Evolutionary conservation across 768 basidiomycete species (phyloP).

Genomic region (Sutorius australiensis): DNA sequence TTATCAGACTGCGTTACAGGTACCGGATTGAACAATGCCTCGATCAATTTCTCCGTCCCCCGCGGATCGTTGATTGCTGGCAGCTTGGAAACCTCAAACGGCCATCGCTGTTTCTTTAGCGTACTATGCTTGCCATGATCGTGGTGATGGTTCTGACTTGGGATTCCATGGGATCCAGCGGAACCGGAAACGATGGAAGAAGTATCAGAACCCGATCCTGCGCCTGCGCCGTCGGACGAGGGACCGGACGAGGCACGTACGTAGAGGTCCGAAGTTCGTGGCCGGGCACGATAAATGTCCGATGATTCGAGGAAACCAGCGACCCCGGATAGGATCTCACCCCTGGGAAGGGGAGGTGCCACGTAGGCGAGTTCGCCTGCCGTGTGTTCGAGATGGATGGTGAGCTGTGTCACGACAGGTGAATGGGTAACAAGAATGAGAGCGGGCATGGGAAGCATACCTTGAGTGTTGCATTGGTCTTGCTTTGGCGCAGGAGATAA

Average conservation of each 20-base stretch:
- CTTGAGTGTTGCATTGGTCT: slow-evolving; percentile 77
- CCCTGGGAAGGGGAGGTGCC: slow-evolving; percentile 66
- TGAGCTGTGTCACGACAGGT: slow-evolving; percentile 40
- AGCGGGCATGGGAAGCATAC: slow-evolving; percentile 29
- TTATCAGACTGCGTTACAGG: slow-evolving; percentile 34
- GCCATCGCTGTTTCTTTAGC: slow-evolving; percentile 23
- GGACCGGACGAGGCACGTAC: slow-evolving; percentile 22
- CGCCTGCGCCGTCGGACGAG: slow-evolving; percentile 23
- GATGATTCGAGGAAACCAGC: slow-evolving; percentile 53
- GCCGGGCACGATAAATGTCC: slow-evolving; percentile 50
- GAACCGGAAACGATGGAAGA: slow-evolving; percentile 22
- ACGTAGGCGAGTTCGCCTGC: slow-evolving; percentile 54
- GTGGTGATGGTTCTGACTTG: background rate
- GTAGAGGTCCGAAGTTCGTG: slow-evolving; percentile 49
- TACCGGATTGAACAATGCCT: slow-evolving; percentile 74
- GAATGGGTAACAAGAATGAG: background rate
- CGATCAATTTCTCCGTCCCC: slow-evolving; percentile 71
- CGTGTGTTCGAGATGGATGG: slow-evolving; percentile 52
- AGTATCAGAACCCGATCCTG: slow-evolving; percentile 12
- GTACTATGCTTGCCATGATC: background rate
- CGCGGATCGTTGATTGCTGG: slow-evolving; percentile 55
- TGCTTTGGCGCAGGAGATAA: slow-evolving; percentile 68
- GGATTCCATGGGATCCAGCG: background rate
- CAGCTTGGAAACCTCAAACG: slow-evolving; percentile 36
- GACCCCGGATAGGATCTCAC: slow-evolving; percentile 69